These are phyloP conservation scores for Globisporangium paroecandrum DNA, from an alignment of 352 stramenopile genomes.

Conservation along the genomic window DNA sequence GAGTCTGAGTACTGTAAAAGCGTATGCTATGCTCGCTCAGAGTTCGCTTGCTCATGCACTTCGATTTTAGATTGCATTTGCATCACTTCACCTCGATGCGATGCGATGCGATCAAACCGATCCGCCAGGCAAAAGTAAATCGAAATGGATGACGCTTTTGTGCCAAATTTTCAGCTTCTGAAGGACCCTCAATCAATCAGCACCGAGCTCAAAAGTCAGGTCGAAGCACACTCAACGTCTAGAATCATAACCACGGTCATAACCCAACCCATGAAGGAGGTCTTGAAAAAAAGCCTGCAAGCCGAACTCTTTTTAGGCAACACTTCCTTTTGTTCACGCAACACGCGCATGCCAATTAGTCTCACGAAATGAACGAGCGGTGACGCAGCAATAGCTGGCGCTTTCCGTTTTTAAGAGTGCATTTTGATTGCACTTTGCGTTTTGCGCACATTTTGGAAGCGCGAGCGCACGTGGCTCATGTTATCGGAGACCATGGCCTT, in stretches of 20 bases:
- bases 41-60: background rate
- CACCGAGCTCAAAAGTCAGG: too few relatives aligned
- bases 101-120: background rate
- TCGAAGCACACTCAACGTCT: too few relatives aligned
- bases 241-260: too few relatives aligned
- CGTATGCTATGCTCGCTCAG: background rate
- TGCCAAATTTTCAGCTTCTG: background rate
- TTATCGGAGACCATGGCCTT: conserved; percentile 1
- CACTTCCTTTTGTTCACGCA: too few relatives aligned
- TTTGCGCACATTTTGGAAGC: background rate
- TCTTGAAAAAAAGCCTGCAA: too few relatives aligned
- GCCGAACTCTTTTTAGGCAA: too few relatives aligned
- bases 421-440: background rate
- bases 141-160: background rate
- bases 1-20: background rate
- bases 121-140: background rate
- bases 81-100: background rate
- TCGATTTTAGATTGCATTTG: background rate
- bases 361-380: too few relatives aligned
- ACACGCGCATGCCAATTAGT: too few relatives aligned
- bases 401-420: too few relatives aligned
- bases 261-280: too few relatives aligned
- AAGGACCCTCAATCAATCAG: background rate
- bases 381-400: too few relatives aligned
- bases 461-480: background rate